phyloP scores from a whole-genome alignment of 768 basidiomycete genomes.

The Mycena epipterygia region DNA sequence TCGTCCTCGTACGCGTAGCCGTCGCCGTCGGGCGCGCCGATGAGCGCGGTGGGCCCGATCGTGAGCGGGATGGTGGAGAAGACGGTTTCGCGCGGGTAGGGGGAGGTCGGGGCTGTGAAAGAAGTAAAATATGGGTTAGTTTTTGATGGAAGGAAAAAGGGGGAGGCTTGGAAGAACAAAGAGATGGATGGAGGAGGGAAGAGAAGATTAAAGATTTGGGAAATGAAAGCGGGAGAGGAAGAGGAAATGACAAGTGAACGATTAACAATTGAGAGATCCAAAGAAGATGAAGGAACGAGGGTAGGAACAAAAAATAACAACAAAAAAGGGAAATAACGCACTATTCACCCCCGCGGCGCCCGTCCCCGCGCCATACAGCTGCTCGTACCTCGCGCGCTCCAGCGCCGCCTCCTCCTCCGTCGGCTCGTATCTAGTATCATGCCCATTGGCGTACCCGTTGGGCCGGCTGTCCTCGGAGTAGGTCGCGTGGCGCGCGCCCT shows the following conservation, averaged over 20 bases:
- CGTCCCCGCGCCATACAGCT: conserved; percentile 19
- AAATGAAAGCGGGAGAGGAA: too few species aligned
- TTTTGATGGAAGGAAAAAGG: neutral
- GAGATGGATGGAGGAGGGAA: too few species aligned
- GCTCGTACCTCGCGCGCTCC: conserved; percentile 21
- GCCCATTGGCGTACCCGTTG: too few species aligned
- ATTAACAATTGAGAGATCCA: neutral
- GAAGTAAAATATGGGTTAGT: neutral
- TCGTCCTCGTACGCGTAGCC: too few species aligned
- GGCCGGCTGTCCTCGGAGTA: too few species aligned
- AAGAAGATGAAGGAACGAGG: neutral
- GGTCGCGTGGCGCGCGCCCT: neutral
- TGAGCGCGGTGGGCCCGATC: conserved; percentile 26
- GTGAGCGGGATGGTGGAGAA: conserved; percentile 34
- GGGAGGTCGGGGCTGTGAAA: neutral
- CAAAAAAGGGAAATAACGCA: neutral
- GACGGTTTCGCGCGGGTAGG: conserved; percentile 25
- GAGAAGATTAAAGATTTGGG: too few species aligned
- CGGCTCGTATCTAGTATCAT: neutral
- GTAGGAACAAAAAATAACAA: neutral
- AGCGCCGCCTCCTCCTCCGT: neutral
- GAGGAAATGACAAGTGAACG: neutral
- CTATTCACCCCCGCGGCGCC: neutral
- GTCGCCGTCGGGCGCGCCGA: conserved; percentile 30
- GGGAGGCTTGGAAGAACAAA: too few species aligned